A percentile compares a stretch with the other conserved stretches of the same genome.
Conservation (phyloP, 2,329 filamentous ascomycete species). For the Arthrobotrys megalospora region DNA sequence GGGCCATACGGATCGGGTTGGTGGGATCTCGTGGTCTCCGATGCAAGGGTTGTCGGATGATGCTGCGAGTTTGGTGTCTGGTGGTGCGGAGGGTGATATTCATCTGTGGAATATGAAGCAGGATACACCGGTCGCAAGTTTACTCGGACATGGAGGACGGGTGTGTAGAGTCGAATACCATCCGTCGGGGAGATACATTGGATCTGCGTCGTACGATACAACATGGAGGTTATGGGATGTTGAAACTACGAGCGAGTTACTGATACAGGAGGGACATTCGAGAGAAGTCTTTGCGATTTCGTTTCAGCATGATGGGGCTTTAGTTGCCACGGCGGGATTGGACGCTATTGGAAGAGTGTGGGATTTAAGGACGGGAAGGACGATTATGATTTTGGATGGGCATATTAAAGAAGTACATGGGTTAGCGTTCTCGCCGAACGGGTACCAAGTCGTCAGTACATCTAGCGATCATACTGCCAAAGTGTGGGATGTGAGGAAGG, state of each 20-base stretch:
- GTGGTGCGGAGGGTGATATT: conserved; percentile 88
- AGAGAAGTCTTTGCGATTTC: conserved; percentile 90
- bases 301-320: conserved; percentile 91
- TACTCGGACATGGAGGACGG: conserved; percentile 86
- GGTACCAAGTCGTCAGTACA: conserved; percentile 91
- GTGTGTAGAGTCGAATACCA: conserved; percentile 96
- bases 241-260: conserved; percentile 83
- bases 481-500: conserved; percentile 96
- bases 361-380: conserved; percentile 92
- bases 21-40: conserved; percentile 91
- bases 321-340: conserved; percentile 90
- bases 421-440: conserved; percentile 91
- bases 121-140: conserved; percentile 85
- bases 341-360: conserved; percentile 96
- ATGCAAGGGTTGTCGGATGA: conserved; percentile 81
- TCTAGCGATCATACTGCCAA: conserved; percentile 96
- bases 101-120: conserved; percentile 91
- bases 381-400: conserved; percentile 94
- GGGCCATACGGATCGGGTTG: conserved; percentile 89
- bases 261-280: conserved; percentile 94
- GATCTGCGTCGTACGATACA: conserved; percentile 94
- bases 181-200: conserved; percentile 88
- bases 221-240: conserved; percentile 98
- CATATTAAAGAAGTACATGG: conserved; percentile 95
- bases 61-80: conserved; percentile 87